These are phyloP conservation scores for Diaporthe caulivora DNA, from an alignment of 2,329 filamentous ascomycete genomes.

Conservation along the genomic window DNA sequence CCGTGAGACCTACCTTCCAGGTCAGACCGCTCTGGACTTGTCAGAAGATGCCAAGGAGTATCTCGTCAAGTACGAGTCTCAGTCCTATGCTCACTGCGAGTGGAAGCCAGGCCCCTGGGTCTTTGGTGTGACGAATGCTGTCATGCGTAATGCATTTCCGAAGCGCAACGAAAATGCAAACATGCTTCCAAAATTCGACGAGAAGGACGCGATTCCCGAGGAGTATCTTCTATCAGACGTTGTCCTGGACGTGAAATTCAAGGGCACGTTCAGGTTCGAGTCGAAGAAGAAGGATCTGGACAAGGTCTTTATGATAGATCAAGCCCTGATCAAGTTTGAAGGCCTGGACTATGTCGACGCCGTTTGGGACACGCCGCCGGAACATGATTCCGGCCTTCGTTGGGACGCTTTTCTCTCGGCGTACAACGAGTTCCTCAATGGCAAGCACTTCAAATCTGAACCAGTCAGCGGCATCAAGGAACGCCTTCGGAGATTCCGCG, in stretches of 20 bases:
- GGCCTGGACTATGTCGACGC: conserved; percentile 91
- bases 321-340: conserved; percentile 90
- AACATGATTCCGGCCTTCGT: conserved; percentile 70
- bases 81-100: conserved; percentile 83
- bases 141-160: conserved; percentile 81
- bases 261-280: conserved; percentile 57
- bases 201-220: conserved; percentile 86
- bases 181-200: conserved; percentile 75
- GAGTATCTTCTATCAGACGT: conserved; percentile 90
- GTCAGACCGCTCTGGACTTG: conserved; percentile 66
- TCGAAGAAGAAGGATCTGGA: conserved; percentile 78
- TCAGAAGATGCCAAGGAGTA: conserved; percentile 89
- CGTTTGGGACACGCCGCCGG: conserved; percentile 89
- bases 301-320: conserved; percentile 78
- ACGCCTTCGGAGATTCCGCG: conserved; percentile 77
- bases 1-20: conserved; percentile 65
- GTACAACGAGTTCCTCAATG: conserved; percentile 87
- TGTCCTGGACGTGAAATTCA: conserved; percentile 83
- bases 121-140: conserved; percentile 73
- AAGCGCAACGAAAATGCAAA: conserved; percentile 74
- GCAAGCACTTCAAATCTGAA: conserved; percentile 75
- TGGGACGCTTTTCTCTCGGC: conserved; percentile 86
- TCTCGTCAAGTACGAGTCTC: conserved; percentile 85
- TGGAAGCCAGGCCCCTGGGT: conserved; percentile 96
- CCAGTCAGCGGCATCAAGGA: conserved; percentile 71